Base-by-base conservation (phyloP, 352 stramenopile genomes). In the Pythium rishiriense region DNA sequence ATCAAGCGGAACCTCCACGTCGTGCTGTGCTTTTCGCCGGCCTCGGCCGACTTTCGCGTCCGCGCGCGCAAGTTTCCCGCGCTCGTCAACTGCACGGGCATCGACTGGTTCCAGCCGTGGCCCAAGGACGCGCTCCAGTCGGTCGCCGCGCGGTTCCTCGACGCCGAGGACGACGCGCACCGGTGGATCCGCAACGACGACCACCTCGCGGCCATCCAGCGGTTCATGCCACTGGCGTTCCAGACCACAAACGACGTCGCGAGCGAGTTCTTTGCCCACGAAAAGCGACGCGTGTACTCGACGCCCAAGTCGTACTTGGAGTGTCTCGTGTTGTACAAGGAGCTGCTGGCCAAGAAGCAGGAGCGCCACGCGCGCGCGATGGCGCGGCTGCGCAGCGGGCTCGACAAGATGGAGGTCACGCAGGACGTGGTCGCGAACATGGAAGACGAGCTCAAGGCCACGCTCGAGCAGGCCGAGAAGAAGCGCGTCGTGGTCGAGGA, bases 101-200 rank as follows among this genome's bases (percentile, higher is more conserved):
- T 98, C 49, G 90, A 97, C 65, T 97, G 92, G 93, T 97, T 97
- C 62, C 90, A 97, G 52, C 88, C 95, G 50, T 97, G 89, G 90
- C 96, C 96, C 2, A 76, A 88, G 47, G 90, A 98, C 39, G 94
- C 94, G 21, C 75, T 98, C 3, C 88, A 88, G 42, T 96, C 82
- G 6, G 95, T 98, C 31, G 93, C 90, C 5, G 81, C 81, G 12
- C 81, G 83, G 9, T 97, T 97, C 50, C 56, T 98, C 14, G 69
- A 78, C 4, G 64, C 98, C 19, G 74, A 81, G 5, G 64, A 75
- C 66, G 76, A 21, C 50, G 67, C 12, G 24, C 26, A 11, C 39
- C 70, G 19, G 4, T 78, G 61, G 39, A 64, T 83, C 19, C 64
- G 41, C 22, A 68, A 80, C 35, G 69, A 79, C 15, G 70, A 88